phyloP scores from a whole-genome alignment of 2,329 filamentous ascomycete species.

The Colletotrichum tropicicola region DNA sequence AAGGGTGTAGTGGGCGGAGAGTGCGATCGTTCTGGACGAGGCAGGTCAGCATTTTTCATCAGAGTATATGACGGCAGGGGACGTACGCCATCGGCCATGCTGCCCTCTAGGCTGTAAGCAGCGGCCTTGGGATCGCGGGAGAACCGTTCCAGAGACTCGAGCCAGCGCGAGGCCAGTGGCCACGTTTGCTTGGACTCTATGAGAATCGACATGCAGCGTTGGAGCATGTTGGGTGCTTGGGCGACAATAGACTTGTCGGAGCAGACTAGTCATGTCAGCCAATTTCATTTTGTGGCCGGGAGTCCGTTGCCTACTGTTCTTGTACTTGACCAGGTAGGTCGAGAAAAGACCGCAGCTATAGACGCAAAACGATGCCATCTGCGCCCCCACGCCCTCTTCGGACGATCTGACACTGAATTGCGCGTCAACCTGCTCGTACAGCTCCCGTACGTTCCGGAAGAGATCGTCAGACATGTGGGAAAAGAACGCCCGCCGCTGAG shows the following conservation, averaged over 20 bases:
- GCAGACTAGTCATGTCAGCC: constrained; percentile 46
- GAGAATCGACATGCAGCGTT: constrained; percentile 54
- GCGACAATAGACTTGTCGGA: constrained; percentile 48
- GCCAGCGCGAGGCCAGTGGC: constrained; percentile 62
- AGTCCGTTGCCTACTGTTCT: constrained; percentile 48
- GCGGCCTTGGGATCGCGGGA: constrained; percentile 52
- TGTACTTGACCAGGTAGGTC: constrained; percentile 61
- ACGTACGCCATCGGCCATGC: constrained; percentile 57
- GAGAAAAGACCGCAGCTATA: constrained; percentile 64
- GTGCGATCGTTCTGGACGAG: constrained; percentile 39
- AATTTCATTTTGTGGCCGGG: neutral
- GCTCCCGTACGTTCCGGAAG: constrained; percentile 55
- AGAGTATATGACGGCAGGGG: neutral
- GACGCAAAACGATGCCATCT: constrained; percentile 64
- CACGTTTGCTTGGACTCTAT: constrained; percentile 59
- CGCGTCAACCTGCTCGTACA: constrained; percentile 60
- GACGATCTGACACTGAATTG: constrained; percentile 56
- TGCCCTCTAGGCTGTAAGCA: constrained; percentile 50
- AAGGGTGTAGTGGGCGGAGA: constrained; percentile 34
- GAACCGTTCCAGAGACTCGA: constrained; percentile 58
- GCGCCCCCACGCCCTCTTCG: constrained; percentile 60
- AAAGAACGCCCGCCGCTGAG: constrained; percentile 49
- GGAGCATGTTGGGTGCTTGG: constrained; percentile 56
- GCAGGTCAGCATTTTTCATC: neutral
- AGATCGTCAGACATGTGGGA: constrained; percentile 54